A percentile compares a stretch with the other conserved stretches of the same genome.
Conservation (phyloP, 1,284 basidiomycete genomes). For the Violaceomyces palustris region DNA sequence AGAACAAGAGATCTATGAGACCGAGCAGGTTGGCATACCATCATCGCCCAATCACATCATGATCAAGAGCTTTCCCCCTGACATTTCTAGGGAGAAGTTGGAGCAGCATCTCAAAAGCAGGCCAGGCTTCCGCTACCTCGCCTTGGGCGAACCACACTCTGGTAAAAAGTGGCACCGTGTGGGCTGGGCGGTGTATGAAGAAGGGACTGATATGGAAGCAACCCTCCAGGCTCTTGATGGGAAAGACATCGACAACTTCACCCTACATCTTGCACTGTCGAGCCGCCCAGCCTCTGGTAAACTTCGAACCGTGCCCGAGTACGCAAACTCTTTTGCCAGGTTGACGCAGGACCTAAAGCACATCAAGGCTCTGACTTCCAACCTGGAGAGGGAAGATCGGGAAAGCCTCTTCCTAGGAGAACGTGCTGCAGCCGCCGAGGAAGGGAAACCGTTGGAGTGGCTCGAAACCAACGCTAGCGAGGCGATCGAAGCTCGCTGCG, state of each 20-base stretch:
- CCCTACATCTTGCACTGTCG: conserved; percentile 35
- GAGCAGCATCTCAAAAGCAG: conserved; percentile 30
- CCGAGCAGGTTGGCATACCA: conserved; percentile 30
- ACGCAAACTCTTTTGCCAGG: conserved; percentile 33
- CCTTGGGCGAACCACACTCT: conserved; percentile 42
- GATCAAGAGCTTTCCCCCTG: conserved; percentile 34
- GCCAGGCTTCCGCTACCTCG: conserved; percentile 42
- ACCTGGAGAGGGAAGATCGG: conserved; percentile 36
- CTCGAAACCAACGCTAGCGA: conserved; percentile 17
- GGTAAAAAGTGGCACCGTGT: conserved; percentile 36
- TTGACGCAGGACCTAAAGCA: conserved; percentile 34
- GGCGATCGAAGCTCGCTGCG: conserved; percentile 19
- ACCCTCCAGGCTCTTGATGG: conserved; percentile 31
- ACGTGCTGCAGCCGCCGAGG: too few relatives aligned
- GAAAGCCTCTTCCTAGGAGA: conserved; percentile 18
- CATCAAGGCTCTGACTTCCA: conserved; percentile 28
- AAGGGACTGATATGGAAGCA: conserved; percentile 28
- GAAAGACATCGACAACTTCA: conserved; percentile 26
- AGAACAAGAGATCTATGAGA: conserved; percentile 10
- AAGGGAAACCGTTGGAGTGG: conserved; percentile 7
- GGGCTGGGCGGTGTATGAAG: conserved; percentile 46
- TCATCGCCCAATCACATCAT: conserved; percentile 37
- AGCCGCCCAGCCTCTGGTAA: conserved; percentile 37
- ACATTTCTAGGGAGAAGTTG: conserved; percentile 25
- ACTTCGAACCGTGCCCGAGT: conserved; percentile 36